Base-by-base conservation (phyloP, 441 rosid species). In the Flueggea neowawraea region DNA sequence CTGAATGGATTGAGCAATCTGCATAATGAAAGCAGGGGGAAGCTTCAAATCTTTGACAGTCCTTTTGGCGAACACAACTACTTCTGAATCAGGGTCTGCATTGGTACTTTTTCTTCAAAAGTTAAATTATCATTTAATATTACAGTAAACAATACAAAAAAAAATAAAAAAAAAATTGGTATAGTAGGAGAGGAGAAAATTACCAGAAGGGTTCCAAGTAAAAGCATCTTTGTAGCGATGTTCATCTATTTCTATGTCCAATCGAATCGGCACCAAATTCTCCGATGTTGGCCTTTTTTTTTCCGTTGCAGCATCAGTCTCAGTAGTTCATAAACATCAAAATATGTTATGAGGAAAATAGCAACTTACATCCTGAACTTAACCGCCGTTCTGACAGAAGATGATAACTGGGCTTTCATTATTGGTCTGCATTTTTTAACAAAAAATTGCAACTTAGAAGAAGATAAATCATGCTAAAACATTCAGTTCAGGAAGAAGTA, bases 151-250 rank as follows among this genome's bases (percentile, higher is more conserved):
- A 44, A 54, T 28, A 22, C 7, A 12, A 41, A 33, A 17, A 12
- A 13, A 15, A 6, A 32, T 10, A n/a, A 31, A 39, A 4, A 41
- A 2, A 43, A 14, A 22, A 22, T 22, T 22, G 28, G 28, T 2
- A 22, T 22, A 22, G 28, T 0, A 22, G 28, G 28, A 48, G 15
- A 3, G 2, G 47, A 13, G 6, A 56, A 14, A 6, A 17, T 47
- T 22, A 92, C 98, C 96, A 67, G 84, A 78, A 78, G 96, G 96
- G 69, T 88, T 93, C 97, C 98, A 93, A 61, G 97, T 90, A 77
- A 93, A 90, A 65, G 97, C 84, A 56, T 93, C 98, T 71, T 87
- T 88, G 69, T 77, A 86, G 49, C 85, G 89, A 58, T 88, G 97
- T 65, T 92, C 96, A 22, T 90, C 98, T 72, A 79, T 77, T 78